Evolutionary conservation across 1,139 yeast genomes (phyloP).

Genomic region (Zygoascus hellenicus): DNA sequence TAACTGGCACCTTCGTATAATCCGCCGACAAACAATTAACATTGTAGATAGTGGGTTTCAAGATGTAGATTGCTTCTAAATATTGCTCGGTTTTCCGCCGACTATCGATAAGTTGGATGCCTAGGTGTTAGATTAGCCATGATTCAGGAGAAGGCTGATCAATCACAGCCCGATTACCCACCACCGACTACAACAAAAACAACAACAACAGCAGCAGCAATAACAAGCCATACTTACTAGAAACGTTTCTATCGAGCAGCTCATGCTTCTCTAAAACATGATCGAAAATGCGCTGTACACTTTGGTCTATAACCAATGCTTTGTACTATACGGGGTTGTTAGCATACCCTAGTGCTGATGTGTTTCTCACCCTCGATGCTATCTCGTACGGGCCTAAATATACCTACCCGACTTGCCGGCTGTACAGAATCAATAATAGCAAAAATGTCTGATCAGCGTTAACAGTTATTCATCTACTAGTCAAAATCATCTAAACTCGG

Average conservation of each 20-base stretch:
- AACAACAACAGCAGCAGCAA: neutral
- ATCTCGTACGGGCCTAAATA: neutral
- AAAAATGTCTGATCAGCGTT: slow-evolving; percentile 22
- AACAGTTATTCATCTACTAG: neutral
- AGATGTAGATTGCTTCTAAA: slow-evolving; percentile 55
- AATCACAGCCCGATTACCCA: neutral
- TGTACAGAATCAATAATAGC: slow-evolving; percentile 32
- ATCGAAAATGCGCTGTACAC: slow-evolving; percentile 34
- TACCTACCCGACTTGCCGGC: slow-evolving; percentile 28
- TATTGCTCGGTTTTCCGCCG: slow-evolving; percentile 44
- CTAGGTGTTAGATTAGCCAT: slow-evolving; percentile 18
- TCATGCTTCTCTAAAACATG: slow-evolving; percentile 36
- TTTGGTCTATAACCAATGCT: slow-evolving; percentile 38
- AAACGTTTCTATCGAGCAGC: slow-evolving; percentile 35
- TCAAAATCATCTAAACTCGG: neutral
- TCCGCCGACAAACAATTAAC: slow-evolving; percentile 58
- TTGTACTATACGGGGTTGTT: slow-evolving; percentile 30
- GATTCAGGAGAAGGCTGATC: too few species aligned
- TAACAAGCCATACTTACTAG: slow-evolving; percentile 22
- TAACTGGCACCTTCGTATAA: slow-evolving; percentile 45
- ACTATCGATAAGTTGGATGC: slow-evolving; percentile 51
- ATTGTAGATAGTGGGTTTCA: slow-evolving; percentile 50
- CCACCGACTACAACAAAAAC: neutral
- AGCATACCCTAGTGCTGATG: neutral
- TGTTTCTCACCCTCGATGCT: too few species aligned